Evolutionary conservation across 2,329 filamentous ascomycete species (phyloP), one percentile per base, ranked within the genome.

Genomic region (Exophiala sideris): DNA sequence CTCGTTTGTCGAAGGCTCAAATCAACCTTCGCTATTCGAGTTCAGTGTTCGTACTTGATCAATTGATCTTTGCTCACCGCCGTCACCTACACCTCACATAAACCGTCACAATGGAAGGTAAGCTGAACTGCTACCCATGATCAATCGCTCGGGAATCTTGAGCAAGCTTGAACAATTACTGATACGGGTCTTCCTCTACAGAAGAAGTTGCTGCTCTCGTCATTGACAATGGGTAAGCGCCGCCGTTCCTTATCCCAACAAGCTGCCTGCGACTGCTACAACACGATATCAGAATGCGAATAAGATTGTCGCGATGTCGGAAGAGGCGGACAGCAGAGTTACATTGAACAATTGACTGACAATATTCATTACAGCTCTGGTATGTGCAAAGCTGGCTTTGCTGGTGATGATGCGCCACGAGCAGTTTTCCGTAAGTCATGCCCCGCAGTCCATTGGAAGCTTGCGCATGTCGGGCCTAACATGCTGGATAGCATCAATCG

Each of bases 331-430:
- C 45, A 16, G 20, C 10, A 12, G 36, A 20, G 38, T 52, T 24
- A 48, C 33, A 12, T 11, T 46, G 46, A 48, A 50, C n/a, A 55
- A 29, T 40, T 16, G 41, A 56, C 65, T 66, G 61, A 65, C 61
- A 49, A 52, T 60, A 49, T 40, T 62, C 53, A 65, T 57, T 71
- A 63, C 77, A 97, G 92, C 87, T 97, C 94, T 80, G 94, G 94
- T 86, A 97, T 99, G 94, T 99, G 94, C 84, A 99, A 99, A 85
- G 94, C 94, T 88, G 94, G 94, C 91, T 99, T 99, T 82, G 94
- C 94, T 84, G 94, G 94, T 91, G 94, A 99, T 76, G 94, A 99
- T 88, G 94, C 94, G 81, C 94, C 94, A 77, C 87, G 94, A 86
- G 94, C 94, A 81, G 94, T 99, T 76, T 99, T 99, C 87, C 94